These are phyloP conservation scores for Aotearoamyces nothofagi DNA, from an alignment of 2,329 filamentous ascomycete species.

Conservation along the genomic window DNA sequence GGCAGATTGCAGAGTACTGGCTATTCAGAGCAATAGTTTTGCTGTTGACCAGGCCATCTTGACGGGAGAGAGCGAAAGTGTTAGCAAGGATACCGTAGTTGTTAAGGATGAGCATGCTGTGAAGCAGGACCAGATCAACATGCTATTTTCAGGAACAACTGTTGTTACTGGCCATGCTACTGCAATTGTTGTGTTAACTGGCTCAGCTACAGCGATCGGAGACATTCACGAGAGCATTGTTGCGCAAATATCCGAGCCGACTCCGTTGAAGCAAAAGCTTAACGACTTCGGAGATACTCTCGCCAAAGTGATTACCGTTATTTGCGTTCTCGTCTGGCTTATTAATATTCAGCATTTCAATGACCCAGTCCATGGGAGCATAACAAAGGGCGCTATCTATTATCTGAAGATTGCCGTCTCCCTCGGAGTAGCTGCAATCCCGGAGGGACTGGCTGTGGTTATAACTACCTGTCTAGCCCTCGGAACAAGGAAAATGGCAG, in stretches of 20 bases:
- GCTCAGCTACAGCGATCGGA: constrained; percentile 82
- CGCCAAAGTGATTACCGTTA: constrained; percentile 95
- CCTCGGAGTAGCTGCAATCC: constrained; percentile 92
- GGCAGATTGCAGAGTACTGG: constrained; percentile 79
- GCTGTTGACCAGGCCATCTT: constrained; percentile 92
- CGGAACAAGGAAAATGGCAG: constrained; percentile 95
- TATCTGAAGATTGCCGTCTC: constrained; percentile 99
- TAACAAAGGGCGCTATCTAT: constrained; percentile 96
- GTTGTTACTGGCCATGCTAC: constrained; percentile 89
- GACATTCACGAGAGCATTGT: constrained; percentile 99
- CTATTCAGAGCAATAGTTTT: constrained; percentile 95
- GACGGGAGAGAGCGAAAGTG: constrained; percentile 95
- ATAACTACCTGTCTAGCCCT: constrained; percentile 97
- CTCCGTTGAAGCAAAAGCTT: constrained; percentile 93
- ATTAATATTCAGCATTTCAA: constrained; percentile 98
- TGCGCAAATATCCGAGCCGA: constrained; percentile 93
- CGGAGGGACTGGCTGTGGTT: constrained; percentile 91
- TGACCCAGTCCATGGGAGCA: constrained; percentile 83
- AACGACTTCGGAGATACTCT: constrained; percentile 95
- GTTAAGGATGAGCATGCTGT: constrained; percentile 73
- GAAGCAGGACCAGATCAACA: constrained; percentile 94
- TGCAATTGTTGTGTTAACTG: constrained; percentile 82
- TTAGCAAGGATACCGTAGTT: constrained; percentile 61
- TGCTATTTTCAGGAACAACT: constrained; percentile 96
- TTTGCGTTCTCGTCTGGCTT: constrained; percentile 91